These are phyloP conservation scores for Alternaria metachromatica DNA, from an alignment of 2,329 filamentous ascomycete genomes.

Conservation along the genomic window DNA sequence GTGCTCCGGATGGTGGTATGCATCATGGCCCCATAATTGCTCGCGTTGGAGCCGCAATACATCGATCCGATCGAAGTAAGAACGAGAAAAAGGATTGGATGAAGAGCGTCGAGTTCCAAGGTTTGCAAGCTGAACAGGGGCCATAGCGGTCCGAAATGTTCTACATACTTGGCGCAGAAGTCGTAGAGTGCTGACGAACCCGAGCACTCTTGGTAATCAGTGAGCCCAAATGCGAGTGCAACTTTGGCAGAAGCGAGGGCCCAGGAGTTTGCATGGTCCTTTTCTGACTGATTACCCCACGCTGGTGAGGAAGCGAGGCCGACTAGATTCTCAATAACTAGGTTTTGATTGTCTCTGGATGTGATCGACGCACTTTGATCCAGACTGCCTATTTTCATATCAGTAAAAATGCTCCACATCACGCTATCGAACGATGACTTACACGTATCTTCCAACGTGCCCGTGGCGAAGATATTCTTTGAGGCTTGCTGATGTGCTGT, in stretches of 20 bases:
- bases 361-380: not conserved
- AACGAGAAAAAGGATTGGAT: not conserved
- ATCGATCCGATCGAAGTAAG: not conserved
- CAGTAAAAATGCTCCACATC: not conserved
- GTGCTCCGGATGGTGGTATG: not conserved
- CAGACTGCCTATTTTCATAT: not conserved
- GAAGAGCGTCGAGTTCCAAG: not conserved
- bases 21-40: not conserved
- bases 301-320: not conserved
- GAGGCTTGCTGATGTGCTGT: not conserved
- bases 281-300: not conserved
- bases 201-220: not conserved
- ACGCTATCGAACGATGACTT: not conserved
- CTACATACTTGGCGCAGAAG: not conserved
- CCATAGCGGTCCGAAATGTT: not conserved
- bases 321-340: not conserved
- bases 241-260: not conserved
- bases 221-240: not conserved
- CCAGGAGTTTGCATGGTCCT: not conserved
- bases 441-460: not conserved
- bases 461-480: not conserved
- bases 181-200: not conserved
- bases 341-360: not conserved
- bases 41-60: not conserved
- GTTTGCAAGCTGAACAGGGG: not conserved